These are phyloP conservation scores for Balakata baccata DNA, from an alignment of 345 rosid genomes.

Conservation along the genomic window DNA sequence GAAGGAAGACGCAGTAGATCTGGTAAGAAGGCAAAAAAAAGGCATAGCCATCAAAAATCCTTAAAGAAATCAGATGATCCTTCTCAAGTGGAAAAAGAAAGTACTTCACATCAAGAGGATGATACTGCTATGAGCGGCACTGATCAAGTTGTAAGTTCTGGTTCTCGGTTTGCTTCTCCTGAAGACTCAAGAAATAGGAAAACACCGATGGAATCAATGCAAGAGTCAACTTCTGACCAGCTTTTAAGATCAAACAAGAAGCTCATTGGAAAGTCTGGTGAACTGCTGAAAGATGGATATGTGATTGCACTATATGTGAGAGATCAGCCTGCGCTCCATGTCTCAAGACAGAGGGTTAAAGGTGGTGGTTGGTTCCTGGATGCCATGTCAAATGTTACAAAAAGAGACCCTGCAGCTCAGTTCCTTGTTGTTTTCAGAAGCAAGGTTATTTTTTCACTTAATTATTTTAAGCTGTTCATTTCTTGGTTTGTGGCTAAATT, in stretches of 20 bases:
- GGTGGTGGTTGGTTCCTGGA: constrained; percentile 99
- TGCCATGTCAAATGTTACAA: constrained; percentile 76
- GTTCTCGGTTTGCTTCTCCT: constrained; percentile 81
- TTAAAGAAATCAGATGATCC: constrained; percentile 58
- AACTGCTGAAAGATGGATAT: constrained; percentile 78
- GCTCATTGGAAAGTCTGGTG: constrained; percentile 50
- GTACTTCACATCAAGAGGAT: constrained; percentile 72
- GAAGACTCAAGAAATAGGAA: constrained; percentile 78
- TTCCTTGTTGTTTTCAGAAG: constrained; percentile 80
- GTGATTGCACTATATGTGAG: constrained; percentile 83
- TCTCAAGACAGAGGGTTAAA: constrained; percentile 90
- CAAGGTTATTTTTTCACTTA: constrained; percentile 53
- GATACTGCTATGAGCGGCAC: constrained; percentile 86
- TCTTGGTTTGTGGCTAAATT: neutral
- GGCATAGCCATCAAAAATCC: constrained; percentile 70
- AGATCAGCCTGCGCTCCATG: constrained; percentile 66
- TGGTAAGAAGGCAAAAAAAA: constrained; percentile 94
- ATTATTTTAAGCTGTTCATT: neutral
- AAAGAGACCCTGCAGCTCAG: constrained; percentile 97
- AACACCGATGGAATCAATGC: constrained; percentile 63
- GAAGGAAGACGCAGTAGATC: constrained; percentile 76
- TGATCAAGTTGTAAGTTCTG: constrained; percentile 70
- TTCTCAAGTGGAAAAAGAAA: constrained; percentile 60
- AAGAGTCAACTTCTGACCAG: constrained; percentile 48
- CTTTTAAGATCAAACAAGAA: constrained; percentile 51